These are phyloP conservation scores for Tulasnella sp. DNA, from an alignment of 768 basidiomycete species.

Conservation along the genomic window DNA sequence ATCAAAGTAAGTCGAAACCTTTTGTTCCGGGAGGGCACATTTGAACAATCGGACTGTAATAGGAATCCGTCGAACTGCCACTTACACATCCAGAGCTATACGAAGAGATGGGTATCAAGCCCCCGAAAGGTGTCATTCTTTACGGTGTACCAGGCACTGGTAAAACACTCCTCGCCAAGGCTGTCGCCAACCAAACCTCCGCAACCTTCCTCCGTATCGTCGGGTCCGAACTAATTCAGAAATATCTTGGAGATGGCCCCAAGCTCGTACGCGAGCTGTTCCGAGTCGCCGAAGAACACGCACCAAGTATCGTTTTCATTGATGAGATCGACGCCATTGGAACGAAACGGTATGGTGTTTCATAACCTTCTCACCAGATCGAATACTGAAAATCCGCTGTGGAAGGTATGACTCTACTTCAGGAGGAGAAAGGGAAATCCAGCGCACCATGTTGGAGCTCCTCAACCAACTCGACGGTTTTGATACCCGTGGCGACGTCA, in stretches of 20 bases:
- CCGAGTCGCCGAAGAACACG: constrained; percentile 93
- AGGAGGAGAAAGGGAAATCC: constrained; percentile 97
- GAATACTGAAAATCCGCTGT: constrained; percentile 11
- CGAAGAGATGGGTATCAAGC: constrained; percentile 99
- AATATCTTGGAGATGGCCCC: constrained; percentile 97
- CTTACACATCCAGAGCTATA: constrained; percentile 96
- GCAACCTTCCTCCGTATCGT: constrained; percentile 96
- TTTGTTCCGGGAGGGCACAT: too few species aligned
- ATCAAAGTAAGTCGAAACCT: constrained; percentile 73
- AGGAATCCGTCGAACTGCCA: constrained; percentile 98
- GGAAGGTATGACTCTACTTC: constrained; percentile 92
- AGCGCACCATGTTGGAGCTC: constrained; percentile 96
- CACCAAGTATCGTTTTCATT: constrained; percentile 97
- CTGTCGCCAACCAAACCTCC: constrained; percentile 95
- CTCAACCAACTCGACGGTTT: constrained; percentile 99
- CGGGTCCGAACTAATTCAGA: constrained; percentile 96
- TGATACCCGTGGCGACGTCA: constrained; percentile 97
- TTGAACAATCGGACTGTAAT: neutral
- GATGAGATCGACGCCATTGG: constrained; percentile 99
- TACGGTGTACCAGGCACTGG: constrained; percentile 98
- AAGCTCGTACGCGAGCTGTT: constrained; percentile 97
- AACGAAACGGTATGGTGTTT: constrained; percentile 68
- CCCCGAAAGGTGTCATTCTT: constrained; percentile 98
- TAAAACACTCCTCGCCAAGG: constrained; percentile 94
- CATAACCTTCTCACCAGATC: neutral